phyloP scores from a whole-genome alignment of 1,284 basidiomycete genomes.

The Cystobasidium sp. region DNA sequence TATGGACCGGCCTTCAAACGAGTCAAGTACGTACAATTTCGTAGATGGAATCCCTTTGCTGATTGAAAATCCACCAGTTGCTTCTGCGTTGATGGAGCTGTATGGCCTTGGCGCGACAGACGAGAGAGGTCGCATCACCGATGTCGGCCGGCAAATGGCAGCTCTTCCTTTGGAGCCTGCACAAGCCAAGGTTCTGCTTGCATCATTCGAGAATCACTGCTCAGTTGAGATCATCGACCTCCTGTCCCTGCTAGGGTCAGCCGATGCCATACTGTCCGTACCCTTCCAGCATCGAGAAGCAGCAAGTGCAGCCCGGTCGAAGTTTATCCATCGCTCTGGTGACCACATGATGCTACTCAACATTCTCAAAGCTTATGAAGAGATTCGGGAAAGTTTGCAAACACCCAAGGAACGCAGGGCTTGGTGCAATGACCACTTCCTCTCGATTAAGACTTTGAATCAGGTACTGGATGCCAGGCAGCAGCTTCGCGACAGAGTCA shows the following conservation, averaged over 20 bases:
- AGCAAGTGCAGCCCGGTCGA: slow-evolving; percentile 64
- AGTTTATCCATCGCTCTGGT: slow-evolving; percentile 54
- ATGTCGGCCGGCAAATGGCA: slow-evolving; percentile 76
- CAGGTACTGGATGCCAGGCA: slow-evolving; percentile 51
- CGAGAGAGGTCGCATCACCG: slow-evolving; percentile 65
- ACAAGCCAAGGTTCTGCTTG: slow-evolving; percentile 75
- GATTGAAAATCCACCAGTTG: slow-evolving; percentile 59
- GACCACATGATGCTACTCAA: slow-evolving; percentile 54
- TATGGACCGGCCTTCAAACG: slow-evolving; percentile 78
- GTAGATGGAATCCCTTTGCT: neutral
- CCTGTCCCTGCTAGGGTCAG: slow-evolving; percentile 71
- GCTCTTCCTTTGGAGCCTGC: slow-evolving; percentile 80
- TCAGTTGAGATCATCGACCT: slow-evolving; percentile 76
- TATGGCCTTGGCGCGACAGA: slow-evolving; percentile 76
- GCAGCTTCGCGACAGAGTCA: slow-evolving; percentile 53
- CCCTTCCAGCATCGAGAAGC: slow-evolving; percentile 48
- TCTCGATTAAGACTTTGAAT: slow-evolving; percentile 49
- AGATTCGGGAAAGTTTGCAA: slow-evolving; percentile 53
- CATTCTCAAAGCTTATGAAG: slow-evolving; percentile 57
- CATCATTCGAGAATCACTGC: slow-evolving; percentile 72
- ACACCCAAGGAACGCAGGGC: slow-evolving; percentile 56
- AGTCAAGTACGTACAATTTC: slow-evolving; percentile 64
- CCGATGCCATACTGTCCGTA: slow-evolving; percentile 63
- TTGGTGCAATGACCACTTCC: slow-evolving; percentile 81
- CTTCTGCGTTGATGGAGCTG: slow-evolving; percentile 72